A percentile compares a stretch with the other conserved stretches of the same genome.
Conservation (phyloP, 2,329 filamentous ascomycete species). For the Alternaria novae-zelandiae region DNA sequence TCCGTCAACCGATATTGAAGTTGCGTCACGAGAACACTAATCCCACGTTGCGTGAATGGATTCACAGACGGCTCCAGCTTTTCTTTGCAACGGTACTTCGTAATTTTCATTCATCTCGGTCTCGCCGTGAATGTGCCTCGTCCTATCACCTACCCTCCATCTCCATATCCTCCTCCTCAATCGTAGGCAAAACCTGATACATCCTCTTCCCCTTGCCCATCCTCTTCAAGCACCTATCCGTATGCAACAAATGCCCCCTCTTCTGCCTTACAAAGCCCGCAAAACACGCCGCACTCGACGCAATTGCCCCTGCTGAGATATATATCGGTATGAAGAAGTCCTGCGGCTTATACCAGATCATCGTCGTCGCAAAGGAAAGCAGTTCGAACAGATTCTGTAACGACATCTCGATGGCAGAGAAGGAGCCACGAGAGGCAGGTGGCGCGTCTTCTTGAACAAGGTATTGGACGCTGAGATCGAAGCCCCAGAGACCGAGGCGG, state of each 20-base stretch:
- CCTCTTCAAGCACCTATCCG: constrained; percentile 27
- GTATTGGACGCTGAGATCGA: constrained; percentile 55
- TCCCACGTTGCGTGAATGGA: no score
- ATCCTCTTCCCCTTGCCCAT: constrained; percentile 19
- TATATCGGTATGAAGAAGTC: constrained; percentile 70
- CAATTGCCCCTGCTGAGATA: constrained; percentile 64
- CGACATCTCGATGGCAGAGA: constrained; percentile 71
- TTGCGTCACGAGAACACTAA: background rate
- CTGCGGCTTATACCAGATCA: constrained; percentile 66
- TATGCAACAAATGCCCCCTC: constrained; percentile 60
- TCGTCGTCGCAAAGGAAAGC: constrained; percentile 68
- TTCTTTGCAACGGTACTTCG: background rate
- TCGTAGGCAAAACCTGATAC: constrained; percentile 30
- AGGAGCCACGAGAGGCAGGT: constrained; percentile 62
- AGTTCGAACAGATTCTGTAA: constrained; percentile 76
- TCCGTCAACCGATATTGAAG: background rate
- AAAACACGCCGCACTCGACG: constrained; percentile 58
- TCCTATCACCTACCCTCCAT: background rate
- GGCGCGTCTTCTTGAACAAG: constrained; percentile 55
- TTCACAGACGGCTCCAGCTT: no score
- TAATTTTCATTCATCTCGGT: background rate
- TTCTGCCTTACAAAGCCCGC: constrained; percentile 63
- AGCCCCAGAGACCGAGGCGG: constrained; percentile 56
- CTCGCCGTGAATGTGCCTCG: background rate
- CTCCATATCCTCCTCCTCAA: constrained; percentile 28